Evolutionary conservation across 2,329 filamentous ascomycete species (phyloP).

Genomic region (Trichoderma gracile): DNA sequence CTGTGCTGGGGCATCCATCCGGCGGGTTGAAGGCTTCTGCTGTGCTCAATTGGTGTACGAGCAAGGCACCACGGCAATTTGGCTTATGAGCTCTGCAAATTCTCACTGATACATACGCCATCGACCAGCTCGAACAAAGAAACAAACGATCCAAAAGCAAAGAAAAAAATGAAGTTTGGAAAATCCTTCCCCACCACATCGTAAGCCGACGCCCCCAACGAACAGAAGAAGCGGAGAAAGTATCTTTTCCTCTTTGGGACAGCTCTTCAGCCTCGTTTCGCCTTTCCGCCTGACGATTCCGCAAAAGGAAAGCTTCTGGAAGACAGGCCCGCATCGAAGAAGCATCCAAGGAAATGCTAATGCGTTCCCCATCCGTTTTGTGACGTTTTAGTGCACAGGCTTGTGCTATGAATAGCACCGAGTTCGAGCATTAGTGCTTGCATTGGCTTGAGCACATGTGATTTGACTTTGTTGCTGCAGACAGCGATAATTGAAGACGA

Average conservation of each 20-base stretch:
- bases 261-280: conserved; percentile 25
- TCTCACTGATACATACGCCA: neutral
- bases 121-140: neutral
- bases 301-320: conserved; percentile 11
- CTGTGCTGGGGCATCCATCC: neutral
- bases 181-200: conserved; percentile 1
- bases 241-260: conserved; percentile 13
- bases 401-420: conserved; percentile 22
- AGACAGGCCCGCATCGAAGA: neutral
- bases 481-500: neutral
- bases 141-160: neutral
- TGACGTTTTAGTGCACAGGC: conserved; percentile 13
- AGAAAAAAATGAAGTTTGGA: too few relatives aligned
- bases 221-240: conserved; percentile 11
- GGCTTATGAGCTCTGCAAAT: neutral
- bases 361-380: neutral
- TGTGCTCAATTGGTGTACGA: neutral
- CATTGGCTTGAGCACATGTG: neutral
- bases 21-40: neutral
- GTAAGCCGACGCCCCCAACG: conserved; percentile 3
- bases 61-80: neutral
- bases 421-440: conserved; percentile 7
- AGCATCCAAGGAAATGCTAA: neutral
- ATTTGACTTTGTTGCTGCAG: neutral
- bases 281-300: neutral